Percentiles rank a stretch among this genome's conserved stretches.
Conservation (phyloP, 139 green algal genomes). For the Eudorina sp. region DNA sequence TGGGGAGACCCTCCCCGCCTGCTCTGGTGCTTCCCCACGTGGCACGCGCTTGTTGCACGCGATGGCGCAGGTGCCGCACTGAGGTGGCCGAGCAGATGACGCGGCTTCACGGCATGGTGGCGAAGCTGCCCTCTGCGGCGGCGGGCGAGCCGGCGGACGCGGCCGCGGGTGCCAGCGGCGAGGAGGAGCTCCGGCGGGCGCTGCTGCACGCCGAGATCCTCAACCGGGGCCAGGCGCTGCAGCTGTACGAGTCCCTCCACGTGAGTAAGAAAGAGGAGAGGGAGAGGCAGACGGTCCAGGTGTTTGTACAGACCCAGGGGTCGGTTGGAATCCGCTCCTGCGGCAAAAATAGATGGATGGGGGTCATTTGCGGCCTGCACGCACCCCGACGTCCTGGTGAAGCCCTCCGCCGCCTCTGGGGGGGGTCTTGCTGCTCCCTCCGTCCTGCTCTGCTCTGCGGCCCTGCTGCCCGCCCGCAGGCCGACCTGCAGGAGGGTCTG, state of each 20-base stretch:
- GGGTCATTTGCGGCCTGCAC: no score
- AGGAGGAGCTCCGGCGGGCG: constrained; percentile 9
- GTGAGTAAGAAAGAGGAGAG: neutral
- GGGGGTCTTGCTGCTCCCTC: no score
- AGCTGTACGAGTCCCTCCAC: constrained; percentile 31
- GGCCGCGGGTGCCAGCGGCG: neutral
- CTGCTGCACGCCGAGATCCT: constrained; percentile 42
- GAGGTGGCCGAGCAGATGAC: constrained; percentile 29
- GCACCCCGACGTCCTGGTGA: no score
- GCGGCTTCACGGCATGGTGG: constrained; percentile 7
- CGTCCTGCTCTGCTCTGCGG: no score
- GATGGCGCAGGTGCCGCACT: constrained; percentile 17
- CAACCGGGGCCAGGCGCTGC: constrained; percentile 38
- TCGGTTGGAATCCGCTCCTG: no score
- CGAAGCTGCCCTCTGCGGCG: neutral
- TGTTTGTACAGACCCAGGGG: no score
- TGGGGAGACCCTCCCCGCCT: no score
- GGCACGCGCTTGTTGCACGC: no score
- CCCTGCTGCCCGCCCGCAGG: no score
- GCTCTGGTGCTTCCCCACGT: no score
- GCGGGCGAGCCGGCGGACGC: neutral
- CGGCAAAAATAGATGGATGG: no score
- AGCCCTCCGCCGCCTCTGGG: no score
- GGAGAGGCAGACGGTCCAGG: neutral
- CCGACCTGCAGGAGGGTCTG: constrained; percentile 43